A percentile compares a stretch with the other conserved stretches of the same genome.
phyloP scores from a whole-genome alignment of 23 red algal genomes.

The Cyanidioschyzon merolae region DNA sequence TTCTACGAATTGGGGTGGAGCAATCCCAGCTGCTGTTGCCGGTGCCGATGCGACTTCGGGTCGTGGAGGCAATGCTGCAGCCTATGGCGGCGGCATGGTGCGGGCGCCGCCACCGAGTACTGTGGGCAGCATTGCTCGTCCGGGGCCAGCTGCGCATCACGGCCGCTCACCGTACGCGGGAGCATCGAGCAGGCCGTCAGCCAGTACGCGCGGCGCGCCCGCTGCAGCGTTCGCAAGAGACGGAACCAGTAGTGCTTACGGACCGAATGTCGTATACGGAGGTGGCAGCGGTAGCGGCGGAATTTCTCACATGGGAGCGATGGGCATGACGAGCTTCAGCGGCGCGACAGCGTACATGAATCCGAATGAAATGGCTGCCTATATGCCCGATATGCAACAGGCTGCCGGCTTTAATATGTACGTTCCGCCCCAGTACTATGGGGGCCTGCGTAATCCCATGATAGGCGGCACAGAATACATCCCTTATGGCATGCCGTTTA shows the following conservation, averaged over 20 bases:
- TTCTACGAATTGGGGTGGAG: too few relatives aligned
- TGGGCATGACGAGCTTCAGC: not conserved
- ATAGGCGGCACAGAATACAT: not conserved
- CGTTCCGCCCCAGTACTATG: constrained; percentile 5
- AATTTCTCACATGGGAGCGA: not conserved
- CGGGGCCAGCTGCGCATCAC: not conserved
- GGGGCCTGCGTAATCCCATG: not conserved
- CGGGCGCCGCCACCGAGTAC: not conserved
- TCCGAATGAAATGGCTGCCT: not conserved
- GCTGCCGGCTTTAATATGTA: not conserved
- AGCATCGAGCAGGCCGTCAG: not conserved
- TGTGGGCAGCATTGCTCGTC: not conserved
- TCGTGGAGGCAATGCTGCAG: not conserved
- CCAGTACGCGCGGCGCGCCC: not conserved
- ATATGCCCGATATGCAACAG: not conserved
- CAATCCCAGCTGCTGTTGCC: too few relatives aligned
- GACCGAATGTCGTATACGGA: not conserved
- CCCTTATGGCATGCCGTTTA: constrained; percentile 1
- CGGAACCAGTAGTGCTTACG: not conserved
- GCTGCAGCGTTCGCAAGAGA: not conserved
- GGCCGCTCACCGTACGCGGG: not conserved
- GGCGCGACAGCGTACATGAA: not conserved
- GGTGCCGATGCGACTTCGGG: too few relatives aligned
- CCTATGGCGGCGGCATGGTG: not conserved
- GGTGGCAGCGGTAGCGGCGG: not conserved